Evolutionary conservation across 305 asterid genomes (phyloP), one percentile per base, ranked within the genome.

Genomic region (Fraxinus baroniana): DNA sequence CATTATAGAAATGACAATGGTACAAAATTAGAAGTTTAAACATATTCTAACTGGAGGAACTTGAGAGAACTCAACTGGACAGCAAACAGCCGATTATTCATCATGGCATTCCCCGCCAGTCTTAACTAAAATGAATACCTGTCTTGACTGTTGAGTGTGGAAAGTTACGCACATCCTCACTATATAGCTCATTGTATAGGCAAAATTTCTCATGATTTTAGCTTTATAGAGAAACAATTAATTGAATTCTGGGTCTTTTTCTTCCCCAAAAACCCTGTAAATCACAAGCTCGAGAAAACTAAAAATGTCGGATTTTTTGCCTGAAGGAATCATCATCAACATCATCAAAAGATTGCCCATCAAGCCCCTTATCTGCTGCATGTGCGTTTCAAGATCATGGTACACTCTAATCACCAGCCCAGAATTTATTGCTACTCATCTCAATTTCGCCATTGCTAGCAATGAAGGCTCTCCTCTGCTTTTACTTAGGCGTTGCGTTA

Each of bases 371-470:
- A 81, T 90, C 82, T 88, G 89, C 28, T 87, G 86, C 90, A 85
- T 88, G 82, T 30, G 74, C 88, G 90, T 90, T 79, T 87, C 83
- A 87, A 87, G 83, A 86, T 86, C 88, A 74, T 90, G 94, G 94
- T 77, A 87, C 80, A 68, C 85, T 52, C 83, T 89, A 10, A 89
- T 90, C 86, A 86, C 83, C 73, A 77, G 75, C 78, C 77, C 90
- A 39, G 76, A 76, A 35, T 90, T 90, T 78, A 86, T 88, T 74
- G 78, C 87, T 49, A 80, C 88, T 28, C 94, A 90, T 83, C 74
- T 83, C 13, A 74, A 82, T 24, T 85, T 82, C 37, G 6, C 84
- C 77, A 75, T 70, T 24, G 46, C 52, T 3, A 12, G 78, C 13
- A 36, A 30, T 49, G 72, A 49, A 12, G 28, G 20, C 3, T 0